Base-by-base conservation (phyloP, 768 basidiomycete genomes). In the Tricholoma bakamatsutake region DNA sequence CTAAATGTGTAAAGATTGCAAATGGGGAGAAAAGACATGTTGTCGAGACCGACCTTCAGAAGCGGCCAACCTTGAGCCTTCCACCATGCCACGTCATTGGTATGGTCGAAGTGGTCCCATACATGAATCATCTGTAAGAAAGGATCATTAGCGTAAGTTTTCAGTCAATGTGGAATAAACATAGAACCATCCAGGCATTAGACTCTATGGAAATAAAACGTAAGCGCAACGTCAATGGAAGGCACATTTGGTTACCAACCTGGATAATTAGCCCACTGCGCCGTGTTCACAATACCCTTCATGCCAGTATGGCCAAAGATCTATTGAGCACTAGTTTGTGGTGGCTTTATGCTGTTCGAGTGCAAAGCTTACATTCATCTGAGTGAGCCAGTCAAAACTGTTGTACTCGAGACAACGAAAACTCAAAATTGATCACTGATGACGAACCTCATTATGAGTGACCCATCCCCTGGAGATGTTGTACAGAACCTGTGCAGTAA, bases 231-330 rank as follows among this genome's bases (percentile, higher is more conserved):
- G 24, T 34, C 37, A 21, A 15, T 27, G 31, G 40, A 17, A 48
- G 28, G 17, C 33, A 13, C 51, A 0, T 33, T 13, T 12, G 60
- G 71, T 21, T 58, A 87, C 86, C 85, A 45, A 31, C 46, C 46
- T 48, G 87, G 85, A 65, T 88, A 90, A 63, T 90, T 71, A 1
- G 86, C 81, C 84, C 84, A 90, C 56, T 76, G 67, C 1, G 87
- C 86, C 4, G 78, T 78, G 61, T 80, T 79, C 5, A 76, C 79
- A 9, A 62, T 64, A 3, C 71, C 74, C 62, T 90, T 90, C 88
- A 90, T 88, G 17, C 88, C 88, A 1, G 87, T 88, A 58, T 88
- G 85, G 13, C 88, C 88, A 59, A 89, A 90, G 33, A 86, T 83
- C 85, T 89, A 50, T 30, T 24, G 40, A 31, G 28, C 46, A 30